phyloP scores from a whole-genome alignment of 176 grass and related monocot species.

The Ananas comosus region DNA sequence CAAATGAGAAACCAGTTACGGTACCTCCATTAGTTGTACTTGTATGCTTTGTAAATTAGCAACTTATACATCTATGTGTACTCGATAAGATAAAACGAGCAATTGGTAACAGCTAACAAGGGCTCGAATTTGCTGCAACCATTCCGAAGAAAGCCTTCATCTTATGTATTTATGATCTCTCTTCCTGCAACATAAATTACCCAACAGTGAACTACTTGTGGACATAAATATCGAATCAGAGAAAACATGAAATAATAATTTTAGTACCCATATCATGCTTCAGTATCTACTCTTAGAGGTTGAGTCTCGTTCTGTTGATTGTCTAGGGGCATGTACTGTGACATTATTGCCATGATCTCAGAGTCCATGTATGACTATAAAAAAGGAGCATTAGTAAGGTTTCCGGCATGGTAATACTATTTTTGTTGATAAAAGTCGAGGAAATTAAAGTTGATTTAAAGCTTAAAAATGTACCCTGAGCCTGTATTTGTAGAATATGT shows the following conservation, averaged over 20 bases:
- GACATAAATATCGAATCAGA: not conserved
- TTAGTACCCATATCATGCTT: not conserved
- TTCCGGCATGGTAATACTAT: not conserved
- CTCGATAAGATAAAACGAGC: not conserved
- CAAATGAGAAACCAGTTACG: too few relatives aligned
- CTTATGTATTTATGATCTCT: not conserved
- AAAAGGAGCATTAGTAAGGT: not conserved
- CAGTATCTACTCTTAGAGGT: conserved; percentile 46
- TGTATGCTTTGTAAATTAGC: too few relatives aligned
- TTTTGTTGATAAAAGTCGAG: not conserved
- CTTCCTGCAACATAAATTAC: conserved; percentile 8
- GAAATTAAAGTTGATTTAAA: not conserved
- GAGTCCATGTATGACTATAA: conserved; percentile 84
- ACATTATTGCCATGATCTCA: conserved; percentile 80
- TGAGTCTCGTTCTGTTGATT: conserved; percentile 40
- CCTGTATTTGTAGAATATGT: conserved; percentile 88
- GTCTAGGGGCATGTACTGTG: conserved; percentile 86
- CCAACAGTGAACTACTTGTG: not conserved
- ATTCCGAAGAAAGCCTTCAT: conserved; percentile 2
- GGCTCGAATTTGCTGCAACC: not conserved
- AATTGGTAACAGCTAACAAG: not conserved
- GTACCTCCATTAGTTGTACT: too few relatives aligned
- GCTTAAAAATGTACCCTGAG: conserved; percentile 43
- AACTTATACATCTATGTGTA: too few relatives aligned
- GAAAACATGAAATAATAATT: not conserved